A percentile compares a stretch with the other conserved stretches of the same genome.
phyloP scores from a whole-genome alignment of 1,284 basidiomycete species.

The Sphagnurus paluster region DNA sequence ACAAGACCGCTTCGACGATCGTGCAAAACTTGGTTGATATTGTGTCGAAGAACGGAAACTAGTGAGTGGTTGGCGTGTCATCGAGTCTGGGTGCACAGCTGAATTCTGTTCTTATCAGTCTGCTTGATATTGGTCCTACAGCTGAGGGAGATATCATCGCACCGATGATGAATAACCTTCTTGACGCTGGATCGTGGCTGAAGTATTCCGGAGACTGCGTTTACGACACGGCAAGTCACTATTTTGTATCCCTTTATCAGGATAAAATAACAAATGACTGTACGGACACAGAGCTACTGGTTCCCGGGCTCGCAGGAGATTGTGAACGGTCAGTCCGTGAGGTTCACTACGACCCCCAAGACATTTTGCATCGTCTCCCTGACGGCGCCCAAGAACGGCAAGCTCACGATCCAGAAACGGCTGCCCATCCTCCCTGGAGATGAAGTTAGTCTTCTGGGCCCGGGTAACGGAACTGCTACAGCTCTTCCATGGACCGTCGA shows the following conservation, averaged over 20 bases:
- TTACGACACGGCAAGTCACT: constrained; percentile 46
- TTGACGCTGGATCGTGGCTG: constrained; percentile 52
- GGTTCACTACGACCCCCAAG: constrained; percentile 49
- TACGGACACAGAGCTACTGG: constrained; percentile 39
- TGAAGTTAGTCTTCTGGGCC: constrained; percentile 40
- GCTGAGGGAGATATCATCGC: constrained; percentile 52
- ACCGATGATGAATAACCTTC: constrained; percentile 46
- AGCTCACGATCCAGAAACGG: constrained; percentile 39
- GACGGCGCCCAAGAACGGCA: constrained; percentile 32
- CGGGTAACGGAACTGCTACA: constrained; percentile 16
- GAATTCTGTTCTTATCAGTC: constrained; percentile 27
- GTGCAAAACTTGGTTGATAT: constrained; percentile 55
- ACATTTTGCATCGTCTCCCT: constrained; percentile 56
- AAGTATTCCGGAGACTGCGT: constrained; percentile 49
- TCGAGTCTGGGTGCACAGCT: neutral
- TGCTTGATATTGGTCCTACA: constrained; percentile 54
- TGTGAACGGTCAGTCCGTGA: constrained; percentile 31
- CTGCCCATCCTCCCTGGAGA: constrained; percentile 49
- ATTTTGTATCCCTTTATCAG: neutral
- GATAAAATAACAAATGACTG: no score
- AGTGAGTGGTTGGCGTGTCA: constrained; percentile 28
- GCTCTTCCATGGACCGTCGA: constrained; percentile 24
- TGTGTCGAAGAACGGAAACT: constrained; percentile 57
- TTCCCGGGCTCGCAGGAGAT: constrained; percentile 39
- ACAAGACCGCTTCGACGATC: constrained; percentile 49